These are phyloP conservation scores for Penicillium digitatum DNA, from an alignment of 2,329 filamentous ascomycete genomes.

Conservation along the genomic window DNA sequence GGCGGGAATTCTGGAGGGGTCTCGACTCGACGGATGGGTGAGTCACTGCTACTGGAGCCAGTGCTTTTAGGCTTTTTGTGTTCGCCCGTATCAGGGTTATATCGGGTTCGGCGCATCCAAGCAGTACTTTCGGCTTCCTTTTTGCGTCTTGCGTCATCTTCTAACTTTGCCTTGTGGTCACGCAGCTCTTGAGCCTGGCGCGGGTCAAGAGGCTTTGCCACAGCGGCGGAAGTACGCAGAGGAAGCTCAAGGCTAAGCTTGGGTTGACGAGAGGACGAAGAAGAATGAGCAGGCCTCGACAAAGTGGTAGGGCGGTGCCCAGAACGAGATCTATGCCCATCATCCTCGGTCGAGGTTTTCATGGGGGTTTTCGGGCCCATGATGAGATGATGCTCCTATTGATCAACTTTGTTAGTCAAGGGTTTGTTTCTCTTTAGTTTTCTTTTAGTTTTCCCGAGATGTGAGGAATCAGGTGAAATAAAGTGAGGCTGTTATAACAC, in stretches of 20 bases:
- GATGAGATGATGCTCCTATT: background rate
- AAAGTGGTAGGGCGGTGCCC: background rate
- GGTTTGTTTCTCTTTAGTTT: background rate
- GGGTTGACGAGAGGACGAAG: background rate
- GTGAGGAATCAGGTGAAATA: background rate
- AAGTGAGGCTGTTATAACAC: background rate
- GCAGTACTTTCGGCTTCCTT: background rate
- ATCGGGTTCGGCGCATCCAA: slow-evolving; percentile 2
- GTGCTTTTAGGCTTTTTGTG: background rate
- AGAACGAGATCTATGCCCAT: background rate
- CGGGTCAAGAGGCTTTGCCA: background rate
- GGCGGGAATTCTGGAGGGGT: background rate
- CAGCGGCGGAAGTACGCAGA: background rate
- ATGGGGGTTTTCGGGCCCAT: background rate
- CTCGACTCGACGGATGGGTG: background rate
- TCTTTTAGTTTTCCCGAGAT: background rate
- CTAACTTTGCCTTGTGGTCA: background rate
- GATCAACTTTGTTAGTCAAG: background rate
- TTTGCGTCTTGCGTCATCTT: background rate
- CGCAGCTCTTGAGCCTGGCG: background rate
- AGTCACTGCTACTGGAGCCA: background rate
- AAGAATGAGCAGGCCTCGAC: background rate
- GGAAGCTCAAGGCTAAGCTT: background rate
- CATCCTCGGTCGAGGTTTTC: background rate
- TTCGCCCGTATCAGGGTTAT: background rate